A percentile compares a stretch with the other conserved stretches of the same genome.
These are phyloP conservation scores for Pythium inflatum DNA, from an alignment of 352 stramenopile species.

Conservation along the genomic window DNA sequence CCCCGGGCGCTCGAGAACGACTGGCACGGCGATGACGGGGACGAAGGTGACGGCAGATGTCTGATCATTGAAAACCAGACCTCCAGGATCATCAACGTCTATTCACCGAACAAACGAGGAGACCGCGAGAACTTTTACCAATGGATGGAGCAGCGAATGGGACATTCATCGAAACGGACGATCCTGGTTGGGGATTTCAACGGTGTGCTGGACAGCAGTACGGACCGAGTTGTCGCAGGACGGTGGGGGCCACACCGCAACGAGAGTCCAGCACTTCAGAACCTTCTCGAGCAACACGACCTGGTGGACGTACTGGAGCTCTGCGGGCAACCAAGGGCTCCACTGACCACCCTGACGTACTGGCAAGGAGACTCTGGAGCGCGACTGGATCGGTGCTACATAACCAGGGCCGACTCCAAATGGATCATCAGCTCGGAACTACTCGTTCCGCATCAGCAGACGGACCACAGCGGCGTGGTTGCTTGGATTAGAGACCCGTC, in stretches of 20 bases:
- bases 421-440: not conserved
- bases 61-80: not conserved
- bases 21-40: not conserved
- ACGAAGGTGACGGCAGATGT: not conserved
- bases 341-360: not conserved
- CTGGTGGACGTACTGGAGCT: not conserved
- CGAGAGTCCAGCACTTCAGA: not conserved
- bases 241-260: not conserved
- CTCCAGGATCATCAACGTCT: not conserved
- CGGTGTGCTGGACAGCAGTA: not conserved
- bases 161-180: not conserved
- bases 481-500: not conserved
- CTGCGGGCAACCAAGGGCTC: too few relatives aligned
- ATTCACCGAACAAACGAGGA: not conserved
- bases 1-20: not conserved
- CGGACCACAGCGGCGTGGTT: not conserved
- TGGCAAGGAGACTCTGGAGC: slow-evolving; percentile 4
- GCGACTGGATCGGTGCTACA: not conserved
- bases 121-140: not conserved
- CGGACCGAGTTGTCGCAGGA: not conserved
- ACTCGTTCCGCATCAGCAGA: not conserved
- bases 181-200: not conserved
- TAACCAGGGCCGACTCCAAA: not conserved
- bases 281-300: not conserved
- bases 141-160: not conserved